Percentiles rank a stretch among this genome's conserved stretches.
Conservation (phyloP, 176 grass and related monocot species). For the Saccharum officinarum region DNA sequence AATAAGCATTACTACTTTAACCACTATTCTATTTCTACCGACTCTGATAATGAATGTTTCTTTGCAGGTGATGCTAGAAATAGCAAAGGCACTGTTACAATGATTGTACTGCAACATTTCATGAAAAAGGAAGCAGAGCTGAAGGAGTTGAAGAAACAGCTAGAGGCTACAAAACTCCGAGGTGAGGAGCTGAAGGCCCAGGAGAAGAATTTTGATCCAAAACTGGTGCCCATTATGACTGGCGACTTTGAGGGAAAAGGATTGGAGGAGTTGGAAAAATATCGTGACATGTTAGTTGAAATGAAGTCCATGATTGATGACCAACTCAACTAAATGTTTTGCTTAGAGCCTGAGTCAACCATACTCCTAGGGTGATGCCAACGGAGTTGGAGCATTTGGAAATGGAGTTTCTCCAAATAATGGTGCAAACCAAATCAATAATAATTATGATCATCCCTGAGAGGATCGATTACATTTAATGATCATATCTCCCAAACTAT, state of each 20-base stretch:
- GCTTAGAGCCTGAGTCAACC: neutral
- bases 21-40: slow-evolving; percentile 10
- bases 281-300: neutral
- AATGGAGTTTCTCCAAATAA: neutral
- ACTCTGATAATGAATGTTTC: neutral
- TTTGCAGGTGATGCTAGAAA: slow-evolving; percentile 13
- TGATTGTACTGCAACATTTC: neutral
- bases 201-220: neutral
- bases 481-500: neutral
- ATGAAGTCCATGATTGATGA: no score
- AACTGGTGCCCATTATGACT: neutral
- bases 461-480: neutral
- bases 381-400: neutral
- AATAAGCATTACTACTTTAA: neutral
- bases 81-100: neutral
- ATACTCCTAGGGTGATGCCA: neutral
- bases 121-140: neutral
- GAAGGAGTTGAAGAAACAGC: neutral
- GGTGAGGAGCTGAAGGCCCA: neutral
- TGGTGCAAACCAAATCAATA: neutral
- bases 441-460: neutral
- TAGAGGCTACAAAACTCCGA: neutral
- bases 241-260: neutral
- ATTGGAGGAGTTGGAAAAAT: neutral
- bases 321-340: neutral